Evolutionary conservation across 192 early-diverging fungal genomes (phyloP), one percentile per base, ranked within the genome.

Genomic region (Diversispora eburnea): DNA sequence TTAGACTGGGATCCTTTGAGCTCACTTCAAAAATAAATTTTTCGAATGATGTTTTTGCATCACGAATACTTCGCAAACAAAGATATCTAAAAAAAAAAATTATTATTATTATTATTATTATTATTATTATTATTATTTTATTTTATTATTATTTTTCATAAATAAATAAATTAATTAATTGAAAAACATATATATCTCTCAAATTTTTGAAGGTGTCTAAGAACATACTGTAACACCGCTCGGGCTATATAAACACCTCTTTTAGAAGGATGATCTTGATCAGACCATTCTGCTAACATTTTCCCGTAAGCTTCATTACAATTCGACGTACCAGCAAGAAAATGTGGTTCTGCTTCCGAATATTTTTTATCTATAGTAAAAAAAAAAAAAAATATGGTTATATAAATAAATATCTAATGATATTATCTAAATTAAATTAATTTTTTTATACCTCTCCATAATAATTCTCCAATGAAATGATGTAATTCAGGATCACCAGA

Each of bases 271-370:
- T 84, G 84, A 15, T 86, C 85, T 62, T 84, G 72, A 43, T 76
- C 77, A 19, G 89, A 85, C 92, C 93, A 97, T 55, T 93, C 92
- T 67, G 81, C 88, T 39, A 90, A 86, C 84, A 96, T 89, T 46
- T 84, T 77, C 1, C 90, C 96, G 13, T 89, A 75, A 20, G 88
- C 83, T 67, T 83, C 80, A 17, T 91, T 92, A 74, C 92, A 93
- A 72, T 94, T 93, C 15, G 88, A 57, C 8, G 92, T 92, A 52
- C 96, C 96, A 33, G 93, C 87, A 52, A 94, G 65, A 55, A 94
- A 90, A 79, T 98, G 96, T 67, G 80, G 77, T 77, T 98, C 96
- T 56, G 95, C 94, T 62, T 92, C 87, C 71, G 81, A 82, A 75
- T 91, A 96, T 60, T 86, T 78, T 49, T 83, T 85, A 57, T 93